A percentile compares a stretch with the other conserved stretches of the same genome.
These are phyloP conservation scores for Botrytis elliptica DNA, from an alignment of 2,329 filamentous ascomycete species.

Conservation along the genomic window DNA sequence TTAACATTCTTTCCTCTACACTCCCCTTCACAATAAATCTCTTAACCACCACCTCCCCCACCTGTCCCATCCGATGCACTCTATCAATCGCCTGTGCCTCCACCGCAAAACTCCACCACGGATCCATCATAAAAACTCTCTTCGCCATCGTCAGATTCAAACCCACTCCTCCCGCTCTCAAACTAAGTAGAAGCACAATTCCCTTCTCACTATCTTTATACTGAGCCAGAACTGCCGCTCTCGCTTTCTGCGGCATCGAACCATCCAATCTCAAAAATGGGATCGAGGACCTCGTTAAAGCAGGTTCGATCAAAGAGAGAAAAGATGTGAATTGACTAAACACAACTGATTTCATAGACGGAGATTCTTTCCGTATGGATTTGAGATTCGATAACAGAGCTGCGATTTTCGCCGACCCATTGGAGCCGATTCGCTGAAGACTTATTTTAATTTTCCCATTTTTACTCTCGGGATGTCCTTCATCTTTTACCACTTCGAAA, in stretches of 20 bases:
- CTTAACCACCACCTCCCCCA: conserved; percentile 78
- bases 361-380: conserved; percentile 61
- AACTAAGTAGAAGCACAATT: conserved; percentile 74
- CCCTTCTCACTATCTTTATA: conserved; percentile 66
- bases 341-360: conserved; percentile 79
- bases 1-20: conserved; percentile 93
- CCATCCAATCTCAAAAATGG: conserved; percentile 87
- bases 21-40: conserved; percentile 87
- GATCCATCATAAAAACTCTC: conserved; percentile 98
- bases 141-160: conserved; percentile 88
- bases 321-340: conserved; percentile 99
- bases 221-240: conserved; percentile 72
- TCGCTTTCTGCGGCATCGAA: conserved; percentile 79
- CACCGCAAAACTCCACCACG: conserved; percentile 98
- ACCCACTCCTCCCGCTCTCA: conserved; percentile 89
- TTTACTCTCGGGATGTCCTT: conserved; percentile 52
- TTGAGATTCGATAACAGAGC: conserved; percentile 75
- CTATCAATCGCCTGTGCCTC: conserved; percentile 97
- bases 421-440: conserved; percentile 58
- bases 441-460: conserved; percentile 53
- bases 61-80: conserved; percentile 95
- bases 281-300: conserved; percentile 70
- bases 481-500: conserved; percentile 87
- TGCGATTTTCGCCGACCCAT: conserved; percentile 85
- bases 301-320: conserved; percentile 83